Evolutionary conservation across 495 filamentous ascomycete species (phyloP).

Genomic region (Aspergillus saccharolyticus): DNA sequence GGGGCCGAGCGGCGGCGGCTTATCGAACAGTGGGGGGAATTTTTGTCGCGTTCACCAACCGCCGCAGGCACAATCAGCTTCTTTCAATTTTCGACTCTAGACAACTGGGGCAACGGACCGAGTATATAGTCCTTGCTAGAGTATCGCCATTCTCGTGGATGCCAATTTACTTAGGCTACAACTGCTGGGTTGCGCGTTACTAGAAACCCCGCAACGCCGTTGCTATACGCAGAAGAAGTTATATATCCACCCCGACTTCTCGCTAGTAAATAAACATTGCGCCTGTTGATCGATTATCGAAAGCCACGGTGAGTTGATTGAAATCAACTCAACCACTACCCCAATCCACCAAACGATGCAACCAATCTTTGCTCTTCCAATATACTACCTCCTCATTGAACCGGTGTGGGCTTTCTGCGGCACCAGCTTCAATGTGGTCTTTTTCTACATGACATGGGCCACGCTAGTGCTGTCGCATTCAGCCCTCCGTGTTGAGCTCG

Average conservation of each 20-base stretch:
- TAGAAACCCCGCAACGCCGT: background rate
- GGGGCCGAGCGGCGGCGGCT: background rate
- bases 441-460: constrained; percentile 88
- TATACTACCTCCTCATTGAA: constrained; percentile 59
- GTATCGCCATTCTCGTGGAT: background rate
- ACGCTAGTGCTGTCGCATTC: constrained; percentile 74
- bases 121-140: background rate
- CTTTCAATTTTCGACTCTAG: background rate
- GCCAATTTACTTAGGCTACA: background rate
- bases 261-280: background rate
- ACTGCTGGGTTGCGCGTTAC: background rate
- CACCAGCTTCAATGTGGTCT: constrained; percentile 76
- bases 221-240: background rate
- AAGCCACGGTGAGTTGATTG: too few species aligned
- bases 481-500: constrained; percentile 69
- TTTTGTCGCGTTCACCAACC: background rate
- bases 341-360: constrained; percentile 42
- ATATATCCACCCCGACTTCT: background rate
- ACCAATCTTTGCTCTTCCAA: constrained; percentile 63
- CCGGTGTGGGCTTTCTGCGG: constrained; percentile 56
- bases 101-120: background rate
- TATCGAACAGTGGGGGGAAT: background rate
- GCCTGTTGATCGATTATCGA: background rate
- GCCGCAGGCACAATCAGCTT: background rate
- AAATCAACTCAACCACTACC: background rate